These are phyloP conservation scores for Sporothrix euskadiensis DNA, from an alignment of 2,329 filamentous ascomycete genomes.

Conservation along the genomic window DNA sequence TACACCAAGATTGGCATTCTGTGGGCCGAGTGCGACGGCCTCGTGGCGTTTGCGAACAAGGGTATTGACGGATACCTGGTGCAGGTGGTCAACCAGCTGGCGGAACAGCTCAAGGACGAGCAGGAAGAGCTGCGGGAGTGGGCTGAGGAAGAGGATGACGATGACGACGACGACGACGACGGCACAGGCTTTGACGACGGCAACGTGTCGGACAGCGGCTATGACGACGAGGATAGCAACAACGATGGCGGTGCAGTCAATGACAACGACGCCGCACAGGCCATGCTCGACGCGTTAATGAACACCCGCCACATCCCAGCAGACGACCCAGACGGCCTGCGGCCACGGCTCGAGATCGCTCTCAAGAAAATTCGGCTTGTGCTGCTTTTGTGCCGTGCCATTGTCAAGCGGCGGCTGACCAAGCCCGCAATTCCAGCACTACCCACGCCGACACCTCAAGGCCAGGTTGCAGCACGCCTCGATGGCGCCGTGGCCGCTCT, in stretches of 20 bases:
- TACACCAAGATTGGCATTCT: conserved; percentile 71
- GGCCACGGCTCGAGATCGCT: conserved; percentile 63
- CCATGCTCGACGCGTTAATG: conserved; percentile 69
- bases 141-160: conserved; percentile 68
- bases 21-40: conserved; percentile 79
- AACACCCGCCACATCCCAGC: conserved; percentile 62
- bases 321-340: conserved; percentile 63
- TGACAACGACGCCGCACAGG: conserved; percentile 49
- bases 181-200: conserved; percentile 41
- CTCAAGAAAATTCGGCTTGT: conserved; percentile 67
- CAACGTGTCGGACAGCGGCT: conserved; percentile 31
- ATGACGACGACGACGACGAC: conserved; percentile 51
- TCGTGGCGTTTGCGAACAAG: conserved; percentile 62
- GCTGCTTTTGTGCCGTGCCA: conserved; percentile 66
- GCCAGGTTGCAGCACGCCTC: conserved; percentile 45
- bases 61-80: conserved; percentile 72
- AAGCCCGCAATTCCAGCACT: conserved; percentile 52
- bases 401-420: conserved; percentile 69
- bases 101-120: conserved; percentile 76
- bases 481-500: conserved; percentile 60
- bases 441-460: conserved; percentile 35
- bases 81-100: conserved; percentile 70
- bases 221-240: conserved; percentile 24
- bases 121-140: conserved; percentile 86
- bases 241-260: conserved; percentile 31